Percentiles rank a stretch among this genome's conserved stretches.
Evolutionary conservation across 2,329 filamentous ascomycete genomes (phyloP).

Genomic region (Thelonectria rubi): DNA sequence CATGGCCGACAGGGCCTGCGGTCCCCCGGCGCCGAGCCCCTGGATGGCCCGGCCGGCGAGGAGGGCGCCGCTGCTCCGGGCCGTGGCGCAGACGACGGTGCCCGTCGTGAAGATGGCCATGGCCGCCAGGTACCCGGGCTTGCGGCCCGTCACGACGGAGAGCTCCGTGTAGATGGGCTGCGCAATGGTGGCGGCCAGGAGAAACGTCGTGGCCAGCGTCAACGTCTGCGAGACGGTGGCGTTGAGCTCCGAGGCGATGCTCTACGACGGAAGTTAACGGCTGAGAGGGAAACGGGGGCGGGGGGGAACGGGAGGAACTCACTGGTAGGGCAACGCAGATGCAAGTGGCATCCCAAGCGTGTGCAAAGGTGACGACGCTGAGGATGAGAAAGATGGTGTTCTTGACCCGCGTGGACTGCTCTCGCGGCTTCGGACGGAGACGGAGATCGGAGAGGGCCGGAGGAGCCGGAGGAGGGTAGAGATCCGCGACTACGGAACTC

Average conservation of each 20-base stretch:
- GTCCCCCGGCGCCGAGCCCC: conserved; percentile 49
- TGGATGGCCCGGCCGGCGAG: conserved; percentile 48
- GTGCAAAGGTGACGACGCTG: conserved; percentile 33
- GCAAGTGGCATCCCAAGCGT: conserved; percentile 43
- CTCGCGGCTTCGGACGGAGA: too few relatives aligned
- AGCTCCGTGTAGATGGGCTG: conserved; percentile 58
- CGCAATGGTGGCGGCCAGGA: conserved; percentile 71
- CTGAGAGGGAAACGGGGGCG: background rate
- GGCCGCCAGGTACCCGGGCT: conserved; percentile 36
- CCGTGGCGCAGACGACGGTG: conserved; percentile 50
- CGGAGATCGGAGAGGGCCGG: too few relatives aligned
- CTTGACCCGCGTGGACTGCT: background rate
- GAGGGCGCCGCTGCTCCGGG: conserved; percentile 42
- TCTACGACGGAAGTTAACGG: conserved; percentile 23
- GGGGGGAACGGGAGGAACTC: background rate
- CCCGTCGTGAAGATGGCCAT: conserved; percentile 51
- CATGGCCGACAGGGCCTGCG: conserved; percentile 46
- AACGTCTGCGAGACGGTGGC: conserved; percentile 39
- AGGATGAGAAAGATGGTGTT: conserved; percentile 33
- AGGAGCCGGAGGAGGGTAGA: too few relatives aligned
- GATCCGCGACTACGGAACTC: too few relatives aligned
- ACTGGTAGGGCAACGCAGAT: conserved; percentile 44
- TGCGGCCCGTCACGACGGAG: conserved; percentile 49
- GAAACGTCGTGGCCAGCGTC: conserved; percentile 68
- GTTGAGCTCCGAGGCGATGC: conserved; percentile 39